These are phyloP conservation scores for Penicillium maclennaniae DNA, from an alignment of 495 filamentous ascomycete genomes.

Conservation along the genomic window DNA sequence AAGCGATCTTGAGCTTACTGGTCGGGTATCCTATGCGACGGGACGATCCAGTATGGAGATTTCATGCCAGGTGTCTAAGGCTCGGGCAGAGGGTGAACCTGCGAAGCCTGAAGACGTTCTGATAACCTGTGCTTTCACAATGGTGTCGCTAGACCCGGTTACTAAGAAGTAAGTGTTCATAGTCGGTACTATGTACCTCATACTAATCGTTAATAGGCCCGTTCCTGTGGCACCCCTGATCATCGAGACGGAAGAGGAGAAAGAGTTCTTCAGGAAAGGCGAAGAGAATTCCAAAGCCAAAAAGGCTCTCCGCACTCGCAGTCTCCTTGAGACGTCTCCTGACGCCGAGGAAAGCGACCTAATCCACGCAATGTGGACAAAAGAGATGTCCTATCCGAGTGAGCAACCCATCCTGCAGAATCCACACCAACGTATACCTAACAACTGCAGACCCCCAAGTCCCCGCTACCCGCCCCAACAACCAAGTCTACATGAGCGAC, in stretches of 20 bases:
- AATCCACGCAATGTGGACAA: conserved; percentile 77
- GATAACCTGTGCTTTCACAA: conserved; percentile 79
- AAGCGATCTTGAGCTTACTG: conserved; percentile 75
- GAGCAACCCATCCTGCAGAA: conserved; percentile 10
- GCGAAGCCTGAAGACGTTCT: conserved; percentile 65
- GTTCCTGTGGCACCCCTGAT: conserved; percentile 56
- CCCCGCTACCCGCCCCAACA: conserved; percentile 53
- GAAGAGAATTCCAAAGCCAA: conserved; percentile 73
- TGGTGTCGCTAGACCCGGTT: conserved; percentile 72
- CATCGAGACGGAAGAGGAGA: conserved; percentile 68
- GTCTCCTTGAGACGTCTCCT: conserved; percentile 67
- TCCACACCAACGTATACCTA: conserved; percentile 5
- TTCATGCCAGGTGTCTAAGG: conserved; percentile 69
- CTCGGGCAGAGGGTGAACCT: conserved; percentile 50
- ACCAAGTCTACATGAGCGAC: conserved; percentile 62
- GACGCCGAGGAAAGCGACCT: conserved; percentile 73
- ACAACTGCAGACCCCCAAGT: conserved; percentile 52
- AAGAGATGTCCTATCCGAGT: conserved; percentile 63
- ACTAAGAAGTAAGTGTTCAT: conserved; percentile 59
- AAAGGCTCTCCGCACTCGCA: conserved; percentile 59
- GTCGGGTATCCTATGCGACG: conserved; percentile 76
- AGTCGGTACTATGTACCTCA: background rate
- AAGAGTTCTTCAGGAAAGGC: conserved; percentile 60
- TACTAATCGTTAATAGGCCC: conserved; percentile 38
- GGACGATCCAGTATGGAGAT: conserved; percentile 80